phyloP scores from a whole-genome alignment of 2,329 filamentous ascomycete genomes.

The Emmonsiellopsis sp. region DNA sequence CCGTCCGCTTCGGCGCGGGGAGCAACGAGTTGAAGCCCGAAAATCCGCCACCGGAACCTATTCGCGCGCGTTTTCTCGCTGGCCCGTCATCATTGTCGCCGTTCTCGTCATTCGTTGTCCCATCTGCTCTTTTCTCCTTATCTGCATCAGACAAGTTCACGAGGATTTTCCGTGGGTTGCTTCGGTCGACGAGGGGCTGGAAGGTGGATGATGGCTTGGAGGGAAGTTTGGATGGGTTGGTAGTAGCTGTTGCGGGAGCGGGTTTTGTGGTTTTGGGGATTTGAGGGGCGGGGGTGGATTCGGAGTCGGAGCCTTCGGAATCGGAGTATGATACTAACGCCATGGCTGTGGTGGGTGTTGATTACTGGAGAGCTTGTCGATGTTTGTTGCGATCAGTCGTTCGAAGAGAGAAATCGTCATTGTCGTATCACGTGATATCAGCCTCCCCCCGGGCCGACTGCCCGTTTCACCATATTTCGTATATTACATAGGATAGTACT shows the following conservation, averaged over 20 bases:
- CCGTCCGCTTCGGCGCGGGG: constrained; percentile 64
- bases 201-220: constrained; percentile 35
- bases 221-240: not conserved
- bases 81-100: constrained; percentile 44
- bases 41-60: constrained; percentile 58
- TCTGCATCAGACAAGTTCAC: constrained; percentile 61
- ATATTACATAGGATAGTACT: too few species aligned
- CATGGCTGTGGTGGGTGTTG: constrained; percentile 41
- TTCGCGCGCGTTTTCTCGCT: constrained; percentile 62
- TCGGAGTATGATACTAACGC: constrained; percentile 76
- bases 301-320: constrained; percentile 60
- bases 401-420: too few species aligned
- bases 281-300: constrained; percentile 32
- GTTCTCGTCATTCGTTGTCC: constrained; percentile 30
- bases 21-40: constrained; percentile 79
- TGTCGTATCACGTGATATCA: too few species aligned
- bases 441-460: too few species aligned
- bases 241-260: not conserved
- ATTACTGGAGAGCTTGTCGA: not conserved
- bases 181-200: constrained; percentile 72
- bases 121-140: constrained; percentile 25
- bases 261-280: constrained; percentile 16
- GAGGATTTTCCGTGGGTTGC: constrained; percentile 74
- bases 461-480: too few species aligned
- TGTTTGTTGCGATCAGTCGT: too few species aligned